Percentiles rank a stretch among this genome's conserved stretches.
Evolutionary conservation across 2,329 filamentous ascomycete genomes (phyloP).

Genomic region (Chalaropsis ovoidea): DNA sequence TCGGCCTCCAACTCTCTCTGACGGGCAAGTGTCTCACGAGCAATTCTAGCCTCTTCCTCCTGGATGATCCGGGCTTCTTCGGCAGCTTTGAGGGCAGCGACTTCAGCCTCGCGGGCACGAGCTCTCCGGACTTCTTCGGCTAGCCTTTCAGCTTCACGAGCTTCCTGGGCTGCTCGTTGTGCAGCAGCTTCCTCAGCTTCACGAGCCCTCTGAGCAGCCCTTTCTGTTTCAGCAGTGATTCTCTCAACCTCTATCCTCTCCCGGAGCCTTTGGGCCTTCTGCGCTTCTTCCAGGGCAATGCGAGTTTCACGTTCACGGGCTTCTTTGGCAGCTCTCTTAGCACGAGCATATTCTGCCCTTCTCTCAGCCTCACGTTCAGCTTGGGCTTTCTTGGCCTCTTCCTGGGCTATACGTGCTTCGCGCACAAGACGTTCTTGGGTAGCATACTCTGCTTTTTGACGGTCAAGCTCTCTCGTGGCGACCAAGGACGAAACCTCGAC

Average conservation of each 20-base stretch:
- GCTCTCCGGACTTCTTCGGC: conserved; percentile 27
- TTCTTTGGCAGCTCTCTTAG: not conserved
- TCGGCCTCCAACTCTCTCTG: not conserved
- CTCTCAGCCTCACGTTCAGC: not conserved
- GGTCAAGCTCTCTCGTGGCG: not conserved
- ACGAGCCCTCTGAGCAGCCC: not conserved
- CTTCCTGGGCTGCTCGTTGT: not conserved
- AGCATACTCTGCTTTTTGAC: not conserved
- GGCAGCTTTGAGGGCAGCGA: conserved; percentile 28
- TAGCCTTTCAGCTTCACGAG: not conserved
- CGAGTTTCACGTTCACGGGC: not conserved
- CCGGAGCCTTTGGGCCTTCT: not conserved
- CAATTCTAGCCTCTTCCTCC: conserved; percentile 36
- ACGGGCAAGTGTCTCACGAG: not conserved
- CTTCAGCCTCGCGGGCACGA: conserved; percentile 35
- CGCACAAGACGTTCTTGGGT: not conserved
- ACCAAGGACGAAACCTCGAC: not conserved
- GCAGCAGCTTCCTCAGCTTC: not conserved
- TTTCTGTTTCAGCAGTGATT: not conserved
- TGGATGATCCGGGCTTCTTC: conserved; percentile 32
- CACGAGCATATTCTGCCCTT: not conserved
- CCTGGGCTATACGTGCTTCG: not conserved
- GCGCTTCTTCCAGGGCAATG: not conserved
- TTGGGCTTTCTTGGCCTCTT: not conserved
- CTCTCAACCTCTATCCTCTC: not conserved